phyloP scores from a whole-genome alignment of 2,329 filamentous ascomycete species.

The Alternaria hordeiaustralica region DNA sequence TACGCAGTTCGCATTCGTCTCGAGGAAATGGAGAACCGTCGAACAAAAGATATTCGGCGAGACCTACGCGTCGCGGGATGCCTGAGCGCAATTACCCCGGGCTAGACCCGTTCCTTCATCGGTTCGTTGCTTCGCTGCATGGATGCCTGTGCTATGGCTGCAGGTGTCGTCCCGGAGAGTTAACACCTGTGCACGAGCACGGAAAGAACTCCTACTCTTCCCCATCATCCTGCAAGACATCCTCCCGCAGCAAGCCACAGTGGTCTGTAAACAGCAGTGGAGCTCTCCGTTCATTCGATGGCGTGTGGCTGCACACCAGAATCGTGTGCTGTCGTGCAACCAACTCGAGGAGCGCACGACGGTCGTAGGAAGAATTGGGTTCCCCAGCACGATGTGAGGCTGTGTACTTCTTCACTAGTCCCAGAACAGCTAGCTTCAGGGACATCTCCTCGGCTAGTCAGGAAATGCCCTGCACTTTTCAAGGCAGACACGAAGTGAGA shows the following conservation, averaged over 20 bases:
- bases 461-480: background rate
- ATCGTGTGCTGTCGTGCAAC: background rate
- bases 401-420: background rate
- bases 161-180: background rate
- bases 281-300: fast-evolving
- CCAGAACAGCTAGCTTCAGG: background rate
- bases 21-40: background rate
- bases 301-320: fast-evolving
- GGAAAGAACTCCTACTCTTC: background rate
- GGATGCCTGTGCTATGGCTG: background rate
- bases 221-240: background rate
- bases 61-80: constrained; percentile 3
- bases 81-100: background rate
- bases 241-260: background rate
- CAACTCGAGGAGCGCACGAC: background rate
- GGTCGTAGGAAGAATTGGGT: background rate
- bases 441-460: background rate
- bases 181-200: background rate
- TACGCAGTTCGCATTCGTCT: background rate
- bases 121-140: background rate
- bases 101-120: background rate
- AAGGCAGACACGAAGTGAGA: background rate
- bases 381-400: background rate
- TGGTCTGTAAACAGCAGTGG: fast-evolving
- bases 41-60: background rate